A percentile compares a stretch with the other conserved stretches of the same genome.
These are phyloP conservation scores for Elymus sibiricus DNA, from an alignment of 176 grass and related monocot genomes.

Conservation along the genomic window DNA sequence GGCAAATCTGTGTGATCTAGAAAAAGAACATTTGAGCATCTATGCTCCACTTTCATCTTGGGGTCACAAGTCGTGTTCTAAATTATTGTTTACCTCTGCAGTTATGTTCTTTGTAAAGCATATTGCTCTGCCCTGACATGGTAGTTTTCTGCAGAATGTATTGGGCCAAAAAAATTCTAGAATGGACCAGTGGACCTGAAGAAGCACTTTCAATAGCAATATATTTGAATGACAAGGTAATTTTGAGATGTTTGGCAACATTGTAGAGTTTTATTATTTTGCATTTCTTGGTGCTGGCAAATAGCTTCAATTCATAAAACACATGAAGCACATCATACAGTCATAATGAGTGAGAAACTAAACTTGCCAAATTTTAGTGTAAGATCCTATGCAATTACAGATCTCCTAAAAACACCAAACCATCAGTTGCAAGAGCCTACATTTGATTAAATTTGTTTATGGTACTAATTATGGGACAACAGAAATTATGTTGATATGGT, in stretches of 20 bases:
- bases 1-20: not conserved
- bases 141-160: conserved; percentile 69
- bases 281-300: not conserved
- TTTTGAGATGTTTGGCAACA: conserved; percentile 1
- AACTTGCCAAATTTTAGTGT: not conserved
- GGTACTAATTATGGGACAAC: not conserved
- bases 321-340: not conserved
- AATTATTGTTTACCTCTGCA: conserved; percentile 15
- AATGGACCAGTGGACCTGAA: conserved; percentile 85
- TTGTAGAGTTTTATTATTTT: not conserved
- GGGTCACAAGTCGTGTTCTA: not conserved
- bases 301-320: conserved; percentile 9
- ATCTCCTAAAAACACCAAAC: not conserved
- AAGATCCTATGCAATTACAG: not conserved
- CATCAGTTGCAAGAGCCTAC: not conserved
- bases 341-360: not conserved
- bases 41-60: not conserved
- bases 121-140: conserved; percentile 15
- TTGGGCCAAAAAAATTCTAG: conserved; percentile 97
- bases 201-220: conserved; percentile 83
- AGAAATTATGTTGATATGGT: not conserved
- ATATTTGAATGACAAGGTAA: conserved; percentile 96
- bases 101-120: not conserved
- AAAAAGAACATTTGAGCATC: not conserved
- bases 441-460: not conserved